Conservation (phyloP, 1,284 basidiomycete genomes). For the Trichosporon sp. region DNA sequence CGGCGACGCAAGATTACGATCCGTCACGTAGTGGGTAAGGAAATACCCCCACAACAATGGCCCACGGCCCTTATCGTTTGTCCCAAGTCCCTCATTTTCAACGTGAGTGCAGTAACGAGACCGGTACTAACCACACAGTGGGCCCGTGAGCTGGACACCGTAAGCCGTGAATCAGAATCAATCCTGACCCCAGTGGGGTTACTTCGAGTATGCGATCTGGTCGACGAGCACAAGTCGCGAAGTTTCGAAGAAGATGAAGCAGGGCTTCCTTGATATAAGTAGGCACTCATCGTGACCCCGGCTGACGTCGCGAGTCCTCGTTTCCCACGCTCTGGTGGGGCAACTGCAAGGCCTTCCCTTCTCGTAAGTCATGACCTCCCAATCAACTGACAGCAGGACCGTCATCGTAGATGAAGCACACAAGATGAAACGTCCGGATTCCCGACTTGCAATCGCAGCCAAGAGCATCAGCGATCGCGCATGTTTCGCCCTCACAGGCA, state of each 20-base stretch:
- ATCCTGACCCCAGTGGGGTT: conserved; percentile 36
- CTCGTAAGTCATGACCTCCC: conserved; percentile 29
- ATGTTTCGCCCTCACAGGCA: conserved; percentile 43
- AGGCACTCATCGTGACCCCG: conserved; percentile 6
- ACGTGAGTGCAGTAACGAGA: conserved; percentile 34
- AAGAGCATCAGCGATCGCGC: conserved; percentile 41
- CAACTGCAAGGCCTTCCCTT: conserved; percentile 35
- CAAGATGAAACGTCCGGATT: conserved; percentile 39
- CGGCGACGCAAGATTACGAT: conserved; percentile 35
- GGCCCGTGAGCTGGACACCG: conserved; percentile 51
- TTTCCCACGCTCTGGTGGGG: conserved; percentile 35
- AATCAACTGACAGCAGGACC: conserved; percentile 19
- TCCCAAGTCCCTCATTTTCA: conserved; percentile 49
- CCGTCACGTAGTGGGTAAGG: conserved; percentile 5
- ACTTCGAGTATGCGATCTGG: conserved; percentile 42
- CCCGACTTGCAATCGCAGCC: conserved; percentile 44
- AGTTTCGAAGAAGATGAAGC: conserved; percentile 20
- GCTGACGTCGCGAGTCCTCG: conserved; percentile 28
- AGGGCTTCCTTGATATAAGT: conserved; percentile 44
- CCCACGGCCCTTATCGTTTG: conserved; percentile 46
- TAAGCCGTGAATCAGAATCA: conserved; percentile 11
- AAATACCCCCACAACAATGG: conserved; percentile 35
- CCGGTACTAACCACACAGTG: conserved; percentile 41
- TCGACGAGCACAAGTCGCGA: conserved; percentile 15
- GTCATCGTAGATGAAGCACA: conserved; percentile 49